Conservation (phyloP, 139 green algal genomes). For the Chara braunii region DNA sequence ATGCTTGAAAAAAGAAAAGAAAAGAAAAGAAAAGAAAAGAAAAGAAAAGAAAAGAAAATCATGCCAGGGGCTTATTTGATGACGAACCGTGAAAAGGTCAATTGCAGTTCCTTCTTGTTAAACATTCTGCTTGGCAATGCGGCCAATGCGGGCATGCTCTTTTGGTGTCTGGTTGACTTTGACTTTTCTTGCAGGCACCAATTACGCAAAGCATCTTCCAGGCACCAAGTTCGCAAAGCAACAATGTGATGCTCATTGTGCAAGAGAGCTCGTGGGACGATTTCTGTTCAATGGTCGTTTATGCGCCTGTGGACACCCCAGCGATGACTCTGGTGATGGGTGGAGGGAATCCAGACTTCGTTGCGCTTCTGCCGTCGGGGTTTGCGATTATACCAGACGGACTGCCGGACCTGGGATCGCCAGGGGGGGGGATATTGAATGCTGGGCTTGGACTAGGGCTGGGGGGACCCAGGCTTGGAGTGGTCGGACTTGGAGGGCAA, state of each 20-base stretch:
- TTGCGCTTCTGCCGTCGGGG: conserved; percentile 29
- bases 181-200: conserved; percentile 1
- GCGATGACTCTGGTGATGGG: conserved; percentile 26
- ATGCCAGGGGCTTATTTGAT: too few species aligned
- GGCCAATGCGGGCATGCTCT: too few species aligned
- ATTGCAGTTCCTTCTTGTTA: too few species aligned
- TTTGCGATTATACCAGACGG: conserved; percentile 30
- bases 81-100: too few species aligned
- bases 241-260: conserved; percentile 40
- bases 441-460: not conserved
- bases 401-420: not conserved
- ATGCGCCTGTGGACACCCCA: conserved; percentile 32
- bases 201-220: conserved; percentile 5
- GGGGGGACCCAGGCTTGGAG: conserved; percentile 3
- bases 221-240: conserved; percentile 16
- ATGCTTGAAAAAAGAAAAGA: too few species aligned
- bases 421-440: not conserved
- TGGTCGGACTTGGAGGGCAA: not conserved
- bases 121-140: too few species aligned
- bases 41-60: too few species aligned
- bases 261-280: conserved; percentile 23
- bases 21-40: too few species aligned
- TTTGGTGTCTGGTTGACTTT: not conserved
- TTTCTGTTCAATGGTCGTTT: conserved; percentile 22
- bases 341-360: conserved; percentile 22